These are phyloP conservation scores for Sclerotinia minor DNA, from an alignment of 2,329 filamentous ascomycete genomes.

Conservation along the genomic window DNA sequence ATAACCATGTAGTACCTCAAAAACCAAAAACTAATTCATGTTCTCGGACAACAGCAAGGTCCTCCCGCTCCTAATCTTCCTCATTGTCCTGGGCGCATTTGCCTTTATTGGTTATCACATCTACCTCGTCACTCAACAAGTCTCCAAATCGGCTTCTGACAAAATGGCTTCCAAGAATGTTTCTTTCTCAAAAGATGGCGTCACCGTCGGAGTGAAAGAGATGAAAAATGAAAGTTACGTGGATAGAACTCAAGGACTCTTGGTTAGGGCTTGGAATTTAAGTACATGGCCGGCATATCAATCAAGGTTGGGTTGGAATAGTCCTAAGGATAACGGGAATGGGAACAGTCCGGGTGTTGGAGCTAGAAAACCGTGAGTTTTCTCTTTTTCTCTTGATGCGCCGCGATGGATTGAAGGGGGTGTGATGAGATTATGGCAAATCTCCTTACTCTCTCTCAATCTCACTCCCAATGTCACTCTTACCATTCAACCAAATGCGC, in stretches of 20 bases:
- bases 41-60: conserved; percentile 48
- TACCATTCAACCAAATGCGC: not conserved
- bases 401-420: not conserved
- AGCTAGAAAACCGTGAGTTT: conserved; percentile 38
- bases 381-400: not conserved
- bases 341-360: conserved; percentile 31
- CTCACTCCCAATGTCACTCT: not conserved
- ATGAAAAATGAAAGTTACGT: conserved; percentile 69
- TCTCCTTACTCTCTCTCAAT: no score
- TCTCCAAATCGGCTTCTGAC: conserved; percentile 64
- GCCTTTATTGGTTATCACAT: conserved; percentile 72
- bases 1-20: not conserved
- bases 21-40: conserved; percentile 18
- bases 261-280: conserved; percentile 67
- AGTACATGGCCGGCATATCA: conserved; percentile 43
- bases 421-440: not conserved
- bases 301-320: conserved; percentile 42
- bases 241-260: conserved; percentile 68
- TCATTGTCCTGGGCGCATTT: conserved; percentile 56
- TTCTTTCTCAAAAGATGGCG: conserved; percentile 71
- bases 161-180: conserved; percentile 76
- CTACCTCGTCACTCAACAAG: conserved; percentile 66
- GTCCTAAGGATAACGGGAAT: conserved; percentile 32
- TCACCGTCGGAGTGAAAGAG: conserved; percentile 70
- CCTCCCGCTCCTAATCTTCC: conserved; percentile 65